Conservation (phyloP, 1,284 basidiomycete species). For the Trichosporon sp. region DNA sequence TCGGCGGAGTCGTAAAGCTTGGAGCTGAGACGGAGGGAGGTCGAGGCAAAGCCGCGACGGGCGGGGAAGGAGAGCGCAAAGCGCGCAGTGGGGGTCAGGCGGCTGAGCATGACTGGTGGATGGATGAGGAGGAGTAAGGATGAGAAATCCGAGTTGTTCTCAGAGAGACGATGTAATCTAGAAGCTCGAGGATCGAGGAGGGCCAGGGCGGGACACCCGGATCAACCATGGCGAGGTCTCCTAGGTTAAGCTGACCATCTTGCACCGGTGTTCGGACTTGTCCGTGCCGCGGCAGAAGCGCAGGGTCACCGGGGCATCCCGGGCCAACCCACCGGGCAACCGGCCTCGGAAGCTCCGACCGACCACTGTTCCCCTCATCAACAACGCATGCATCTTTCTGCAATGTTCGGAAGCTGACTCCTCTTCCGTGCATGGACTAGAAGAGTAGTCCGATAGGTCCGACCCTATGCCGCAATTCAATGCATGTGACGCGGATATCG, state of each 20-base stretch:
- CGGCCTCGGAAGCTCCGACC: slow-evolving; percentile 19
- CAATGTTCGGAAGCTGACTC: not conserved
- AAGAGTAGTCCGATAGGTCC: not conserved
- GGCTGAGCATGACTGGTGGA: slow-evolving; percentile 1
- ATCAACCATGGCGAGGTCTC: not conserved
- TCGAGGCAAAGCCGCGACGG: slow-evolving; percentile 27
- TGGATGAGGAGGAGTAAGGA: not conserved
- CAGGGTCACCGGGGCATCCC: too few species aligned
- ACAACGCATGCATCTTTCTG: not conserved
- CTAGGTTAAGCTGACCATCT: not conserved
- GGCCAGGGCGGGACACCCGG: not conserved
- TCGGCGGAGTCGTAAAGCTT: slow-evolving; percentile 80
- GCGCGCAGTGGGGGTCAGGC: slow-evolving; percentile 15
- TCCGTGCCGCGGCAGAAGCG: slow-evolving; percentile 12
- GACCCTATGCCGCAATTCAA: not conserved
- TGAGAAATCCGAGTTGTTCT: not conserved
- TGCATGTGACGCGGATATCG: slow-evolving; percentile 6
- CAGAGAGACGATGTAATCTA: not conserved
- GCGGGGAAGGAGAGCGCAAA: slow-evolving; percentile 11
- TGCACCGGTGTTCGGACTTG: slow-evolving; percentile 14
- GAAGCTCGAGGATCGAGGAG: not conserved
- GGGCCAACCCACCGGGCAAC: slow-evolving; percentile 2
- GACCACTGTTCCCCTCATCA: not conserved
- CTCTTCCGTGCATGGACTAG: not conserved
- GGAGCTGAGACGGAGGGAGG: slow-evolving; percentile 19